Base-by-base conservation (phyloP, 768 basidiomycete species). In the Suillus americanus region DNA sequence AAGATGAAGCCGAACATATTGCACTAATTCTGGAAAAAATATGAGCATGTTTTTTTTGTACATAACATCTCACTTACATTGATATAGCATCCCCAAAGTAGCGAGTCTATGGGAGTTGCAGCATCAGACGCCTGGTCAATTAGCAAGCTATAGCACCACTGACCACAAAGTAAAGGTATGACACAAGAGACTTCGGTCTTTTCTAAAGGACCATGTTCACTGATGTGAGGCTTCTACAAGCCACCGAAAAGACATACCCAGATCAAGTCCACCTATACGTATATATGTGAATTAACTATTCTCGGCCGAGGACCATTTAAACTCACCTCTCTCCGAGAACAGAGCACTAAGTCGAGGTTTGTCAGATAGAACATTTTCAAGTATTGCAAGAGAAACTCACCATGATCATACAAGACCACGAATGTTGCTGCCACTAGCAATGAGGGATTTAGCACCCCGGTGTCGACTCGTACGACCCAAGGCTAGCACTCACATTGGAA, bases 391-490 rank as follows among this genome's bases (percentile, higher is more conserved):
- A 46, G 25, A 30, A 35, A 25, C 54, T 28, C 25, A 64, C 64
- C 50, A 50, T 65, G 64, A 28, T 63, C 64, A 16, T 65, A 65
- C 12, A 65, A 14, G 14, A 63, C 61, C 45, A 64, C 41, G 2
- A 33, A 23, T 20, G 64, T 53, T 35, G 62, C 54, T 25, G 64
- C 38, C n/a, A 65, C 64, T 65, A 50, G 50, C 13, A 37, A 56
- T 33, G 23, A 20, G 10, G 35, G 20, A 10, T 43, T 64, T 23
- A 63, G 18, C 40, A n/a, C 13, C 48, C 18, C 2, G 14, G 6
- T 64, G 25, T 28, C 50, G 25, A 56, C n/a, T 14, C 3, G 43
- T 14, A 18, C 40, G n/a, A 43, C n/a, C 20, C 40, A 38, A 40
- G 14, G 25, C 12, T 3, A 9, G 18, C 41, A 63, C 64, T 64